Conservation (phyloP, 768 basidiomycete genomes). For the Dioszegia hungarica region DNA sequence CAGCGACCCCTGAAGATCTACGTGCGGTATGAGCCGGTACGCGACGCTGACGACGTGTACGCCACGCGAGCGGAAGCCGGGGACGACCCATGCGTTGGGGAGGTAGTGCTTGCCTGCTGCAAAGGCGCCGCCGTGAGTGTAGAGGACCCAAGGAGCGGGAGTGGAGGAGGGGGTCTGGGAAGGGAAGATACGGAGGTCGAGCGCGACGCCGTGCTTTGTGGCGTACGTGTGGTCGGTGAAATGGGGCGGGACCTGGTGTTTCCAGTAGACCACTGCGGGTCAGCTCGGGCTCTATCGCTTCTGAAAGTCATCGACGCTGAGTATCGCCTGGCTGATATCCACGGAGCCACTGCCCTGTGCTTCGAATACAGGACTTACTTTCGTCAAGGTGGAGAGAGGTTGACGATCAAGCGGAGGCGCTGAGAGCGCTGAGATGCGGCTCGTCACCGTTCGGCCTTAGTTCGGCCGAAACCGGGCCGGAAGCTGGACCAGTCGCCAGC, state of each 20-base stretch:
- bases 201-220: conserved; percentile 10
- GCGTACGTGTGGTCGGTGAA: conserved; percentile 14
- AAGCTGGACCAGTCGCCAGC: no score
- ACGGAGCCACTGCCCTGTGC: no score
- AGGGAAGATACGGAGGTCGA: conserved; percentile 14
- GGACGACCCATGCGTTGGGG: conserved; percentile 14
- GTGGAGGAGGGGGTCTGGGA: not conserved
- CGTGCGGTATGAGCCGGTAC: conserved; percentile 12
- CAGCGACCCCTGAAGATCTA: conserved; percentile 2
- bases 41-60: conserved; percentile 13
- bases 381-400: no score
- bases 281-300: no score
- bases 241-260: not conserved
- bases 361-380: no score
- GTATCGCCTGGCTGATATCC: no score
- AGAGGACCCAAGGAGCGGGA: conserved; percentile 15
- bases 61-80: conserved; percentile 5
- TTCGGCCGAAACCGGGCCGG: no score
- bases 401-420: no score
- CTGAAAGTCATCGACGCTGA: no score
- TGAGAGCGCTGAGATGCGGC: no score
- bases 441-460: no score
- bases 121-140: conserved; percentile 14
- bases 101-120: conserved; percentile 9
- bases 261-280: conserved; percentile 4